phyloP scores from a whole-genome alignment of 1,284 basidiomycete species.

The Laetiporus sulphureus region DNA sequence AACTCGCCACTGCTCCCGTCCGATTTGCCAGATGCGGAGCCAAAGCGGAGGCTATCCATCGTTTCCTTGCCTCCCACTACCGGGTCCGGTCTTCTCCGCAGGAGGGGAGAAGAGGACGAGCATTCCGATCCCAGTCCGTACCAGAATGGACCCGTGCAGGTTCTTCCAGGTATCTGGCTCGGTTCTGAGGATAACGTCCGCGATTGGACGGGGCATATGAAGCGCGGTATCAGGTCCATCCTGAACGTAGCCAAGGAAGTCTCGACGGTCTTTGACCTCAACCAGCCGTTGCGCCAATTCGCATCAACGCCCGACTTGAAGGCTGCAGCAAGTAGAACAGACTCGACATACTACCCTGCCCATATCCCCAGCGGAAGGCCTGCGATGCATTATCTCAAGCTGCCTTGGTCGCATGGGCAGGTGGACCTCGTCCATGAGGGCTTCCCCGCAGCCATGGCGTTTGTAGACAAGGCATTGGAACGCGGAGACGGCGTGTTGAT shows the following conservation, averaged over 20 bases:
- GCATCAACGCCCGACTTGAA: constrained; percentile 64
- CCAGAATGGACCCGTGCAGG: constrained; percentile 78
- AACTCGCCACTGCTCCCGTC: constrained; percentile 34
- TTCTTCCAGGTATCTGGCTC: constrained; percentile 87
- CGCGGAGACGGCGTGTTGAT: constrained; percentile 78
- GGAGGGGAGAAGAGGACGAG: constrained; percentile 59
- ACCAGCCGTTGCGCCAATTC: constrained; percentile 45
- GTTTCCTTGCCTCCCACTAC: constrained; percentile 53
- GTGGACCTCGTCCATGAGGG: constrained; percentile 75
- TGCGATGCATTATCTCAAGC: constrained; percentile 84
- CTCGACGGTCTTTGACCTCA: constrained; percentile 63
- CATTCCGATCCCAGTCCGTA: constrained; percentile 64
- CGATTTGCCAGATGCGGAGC: constrained; percentile 27
- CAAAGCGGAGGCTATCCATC: constrained; percentile 48
- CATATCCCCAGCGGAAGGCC: constrained; percentile 63
- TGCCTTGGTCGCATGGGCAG: constrained; percentile 94
- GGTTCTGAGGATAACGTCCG: constrained; percentile 92
- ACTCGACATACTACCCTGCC: constrained; percentile 55
- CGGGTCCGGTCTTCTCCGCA: constrained; percentile 43
- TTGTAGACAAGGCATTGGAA: constrained; percentile 71
- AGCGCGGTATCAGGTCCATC: constrained; percentile 73
- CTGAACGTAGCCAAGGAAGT: constrained; percentile 97
- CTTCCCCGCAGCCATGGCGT: constrained; percentile 75
- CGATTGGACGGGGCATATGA: constrained; percentile 66
- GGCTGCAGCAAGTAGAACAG: constrained; percentile 20